phyloP scores from a whole-genome alignment of 257 asterid species.

The Haberlea rhodopensis region DNA sequence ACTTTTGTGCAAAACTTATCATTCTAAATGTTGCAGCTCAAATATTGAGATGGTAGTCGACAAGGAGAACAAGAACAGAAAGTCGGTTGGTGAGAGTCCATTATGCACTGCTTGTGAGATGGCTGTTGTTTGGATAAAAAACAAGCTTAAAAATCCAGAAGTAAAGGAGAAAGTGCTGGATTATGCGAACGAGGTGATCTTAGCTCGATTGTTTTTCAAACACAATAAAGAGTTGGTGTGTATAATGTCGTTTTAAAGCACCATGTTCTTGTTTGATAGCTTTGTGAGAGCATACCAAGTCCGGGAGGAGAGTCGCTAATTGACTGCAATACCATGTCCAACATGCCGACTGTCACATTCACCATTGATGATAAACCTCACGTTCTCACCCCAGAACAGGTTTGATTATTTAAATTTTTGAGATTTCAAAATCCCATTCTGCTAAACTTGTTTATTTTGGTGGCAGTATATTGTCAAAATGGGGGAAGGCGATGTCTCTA shows the following conservation, averaged over 20 bases:
- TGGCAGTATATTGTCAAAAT: slow-evolving; percentile 74
- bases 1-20: too few species aligned
- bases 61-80: slow-evolving; percentile 35
- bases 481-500: slow-evolving; percentile 53
- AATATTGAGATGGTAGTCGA: slow-evolving; percentile 71
- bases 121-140: slow-evolving; percentile 96
- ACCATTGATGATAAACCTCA: slow-evolving; percentile 58
- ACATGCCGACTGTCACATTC: slow-evolving; percentile 68
- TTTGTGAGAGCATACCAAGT: slow-evolving; percentile 82
- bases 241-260: background rate
- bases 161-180: slow-evolving; percentile 70
- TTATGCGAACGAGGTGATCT: slow-evolving; percentile 71
- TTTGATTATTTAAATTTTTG: slow-evolving; percentile 26
- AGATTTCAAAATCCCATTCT: background rate
- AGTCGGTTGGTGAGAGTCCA: slow-evolving; percentile 43
- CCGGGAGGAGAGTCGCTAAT: slow-evolving; percentile 76
- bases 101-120: slow-evolving; percentile 79
- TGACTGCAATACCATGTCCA: slow-evolving; percentile 56
- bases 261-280: slow-evolving; percentile 42
- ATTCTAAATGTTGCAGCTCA: slow-evolving; percentile 48
- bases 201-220: background rate
- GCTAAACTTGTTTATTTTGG: slow-evolving; percentile 8
- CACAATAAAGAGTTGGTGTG: slow-evolving; percentile 4
- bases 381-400: slow-evolving; percentile 84
- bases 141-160: slow-evolving; percentile 58